phyloP scores from a whole-genome alignment of 2,329 filamentous ascomycete species.

The Cladosporium sphaerospermum region DNA sequence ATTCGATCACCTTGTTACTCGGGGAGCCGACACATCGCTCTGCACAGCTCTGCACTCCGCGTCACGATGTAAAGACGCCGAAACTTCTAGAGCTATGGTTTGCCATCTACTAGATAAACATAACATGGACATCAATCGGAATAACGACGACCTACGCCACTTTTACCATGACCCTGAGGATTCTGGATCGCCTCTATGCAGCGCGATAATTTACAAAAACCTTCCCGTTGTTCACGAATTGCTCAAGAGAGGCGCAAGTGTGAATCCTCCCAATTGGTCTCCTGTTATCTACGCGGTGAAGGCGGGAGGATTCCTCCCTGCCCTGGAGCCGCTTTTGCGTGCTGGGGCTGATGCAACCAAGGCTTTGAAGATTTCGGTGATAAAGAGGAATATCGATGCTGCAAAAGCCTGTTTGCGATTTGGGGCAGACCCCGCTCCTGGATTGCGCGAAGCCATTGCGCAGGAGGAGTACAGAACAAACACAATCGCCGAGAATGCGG shows the following conservation, averaged over 20 bases:
- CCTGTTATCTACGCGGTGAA: not conserved
- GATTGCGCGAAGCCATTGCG: not conserved
- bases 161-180: constrained; percentile 3
- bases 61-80: constrained; percentile 8
- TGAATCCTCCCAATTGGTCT: not conserved
- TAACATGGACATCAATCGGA: constrained; percentile 13
- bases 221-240: constrained; percentile 12
- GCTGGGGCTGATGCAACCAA: constrained; percentile 7
- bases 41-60: constrained; percentile 14
- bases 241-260: constrained; percentile 11
- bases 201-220: constrained; percentile 12
- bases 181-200: constrained; percentile 12
- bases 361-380: constrained; percentile 5
- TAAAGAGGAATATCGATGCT: not conserved
- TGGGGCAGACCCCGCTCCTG: constrained; percentile 1
- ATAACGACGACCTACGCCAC: constrained; percentile 12
- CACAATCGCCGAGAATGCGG: not conserved
- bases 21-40: constrained; percentile 10
- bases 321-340: constrained; percentile 10
- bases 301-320: constrained; percentile 8
- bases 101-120: constrained; percentile 13
- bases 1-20: constrained; percentile 13
- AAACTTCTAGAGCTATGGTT: constrained; percentile 10
- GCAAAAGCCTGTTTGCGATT: constrained; percentile 7
- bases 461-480: not conserved